A percentile compares a stretch with the other conserved stretches of the same genome.
phyloP scores from a whole-genome alignment of 768 basidiomycete species.

The Boletus bicolor region DNA sequence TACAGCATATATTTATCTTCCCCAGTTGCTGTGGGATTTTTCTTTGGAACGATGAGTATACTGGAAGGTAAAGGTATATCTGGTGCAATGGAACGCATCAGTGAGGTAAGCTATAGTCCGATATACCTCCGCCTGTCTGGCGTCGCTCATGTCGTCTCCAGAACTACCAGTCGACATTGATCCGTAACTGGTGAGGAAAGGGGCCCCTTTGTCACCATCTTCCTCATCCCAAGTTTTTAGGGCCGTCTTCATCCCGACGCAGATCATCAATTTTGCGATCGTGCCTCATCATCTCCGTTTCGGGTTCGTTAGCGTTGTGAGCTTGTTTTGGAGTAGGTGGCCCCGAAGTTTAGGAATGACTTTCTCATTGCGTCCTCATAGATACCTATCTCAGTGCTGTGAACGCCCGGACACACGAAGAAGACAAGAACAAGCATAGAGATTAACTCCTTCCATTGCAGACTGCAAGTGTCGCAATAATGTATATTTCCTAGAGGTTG shows the following conservation, averaged over 20 bases:
- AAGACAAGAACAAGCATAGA: background rate
- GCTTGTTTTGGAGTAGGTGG: slow-evolving; percentile 77
- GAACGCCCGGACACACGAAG: slow-evolving; percentile 36
- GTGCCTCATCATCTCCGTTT: slow-evolving; percentile 78
- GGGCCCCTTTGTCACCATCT: background rate
- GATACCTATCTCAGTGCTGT: slow-evolving; percentile 63
- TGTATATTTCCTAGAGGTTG: slow-evolving; percentile 12
- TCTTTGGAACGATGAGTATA: slow-evolving; percentile 75
- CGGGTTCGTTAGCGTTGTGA: slow-evolving; percentile 69
- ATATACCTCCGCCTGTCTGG: background rate
- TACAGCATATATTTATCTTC: slow-evolving; percentile 2
- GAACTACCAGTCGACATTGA: slow-evolving; percentile 69
- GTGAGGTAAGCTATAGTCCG: slow-evolving; percentile 24
- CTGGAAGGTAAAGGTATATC: slow-evolving; percentile 68
- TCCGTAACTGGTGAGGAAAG: slow-evolving; percentile 65
- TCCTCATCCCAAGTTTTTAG: slow-evolving; percentile 29
- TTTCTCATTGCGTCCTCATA: slow-evolving; percentile 20
- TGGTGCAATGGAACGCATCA: slow-evolving; percentile 49
- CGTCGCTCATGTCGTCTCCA: slow-evolving; percentile 27
- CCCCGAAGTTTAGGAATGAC: background rate
- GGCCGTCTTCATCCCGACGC: slow-evolving; percentile 74
- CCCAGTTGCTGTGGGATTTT: slow-evolving; percentile 45
- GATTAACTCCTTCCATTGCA: slow-evolving; percentile 1
- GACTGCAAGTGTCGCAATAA: background rate
- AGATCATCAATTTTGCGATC: slow-evolving; percentile 74